A percentile compares a stretch with the other conserved stretches of the same genome.
These are phyloP conservation scores for Zymoseptoria pseudotritici DNA, from an alignment of 2,329 filamentous ascomycete species.

Conservation along the genomic window DNA sequence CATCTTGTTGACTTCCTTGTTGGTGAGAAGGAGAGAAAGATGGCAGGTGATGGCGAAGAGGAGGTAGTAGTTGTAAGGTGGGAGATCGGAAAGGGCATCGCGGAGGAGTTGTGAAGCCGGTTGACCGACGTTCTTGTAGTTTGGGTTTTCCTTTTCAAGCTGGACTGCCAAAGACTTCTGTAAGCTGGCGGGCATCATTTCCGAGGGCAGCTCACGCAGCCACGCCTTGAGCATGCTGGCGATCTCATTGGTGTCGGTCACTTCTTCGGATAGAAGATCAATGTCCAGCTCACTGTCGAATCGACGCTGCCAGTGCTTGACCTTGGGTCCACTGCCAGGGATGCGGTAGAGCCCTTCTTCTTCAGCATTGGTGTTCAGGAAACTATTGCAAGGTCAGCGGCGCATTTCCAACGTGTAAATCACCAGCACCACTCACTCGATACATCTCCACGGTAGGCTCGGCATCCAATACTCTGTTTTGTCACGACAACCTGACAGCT, in stretches of 20 bases:
- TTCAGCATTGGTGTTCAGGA: conserved; percentile 89
- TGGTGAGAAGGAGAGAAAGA: conserved; percentile 80
- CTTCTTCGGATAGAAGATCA: conserved; percentile 77
- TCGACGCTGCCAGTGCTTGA: conserved; percentile 86
- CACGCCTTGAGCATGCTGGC: conserved; percentile 94
- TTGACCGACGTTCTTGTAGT: conserved; percentile 51
- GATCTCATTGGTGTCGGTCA: conserved; percentile 95
- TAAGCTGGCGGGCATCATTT: conserved; percentile 77
- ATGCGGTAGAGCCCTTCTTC: conserved; percentile 91
- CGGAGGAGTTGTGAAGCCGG: conserved; percentile 75
- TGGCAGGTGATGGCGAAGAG: conserved; percentile 97
- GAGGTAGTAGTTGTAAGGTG: conserved; percentile 95
- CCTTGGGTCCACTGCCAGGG: conserved; percentile 79
- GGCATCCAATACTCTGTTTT: conserved; percentile 99
- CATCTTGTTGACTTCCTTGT: conserved; percentile 97
- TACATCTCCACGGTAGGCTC: conserved; percentile 86
- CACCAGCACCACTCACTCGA: conserved; percentile 53
- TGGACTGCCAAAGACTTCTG: conserved; percentile 74
- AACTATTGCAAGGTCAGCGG: conserved; percentile 40
- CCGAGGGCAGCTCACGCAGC: conserved; percentile 89
- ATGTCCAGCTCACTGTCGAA: conserved; percentile 81
- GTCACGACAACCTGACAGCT: conserved; percentile 77
- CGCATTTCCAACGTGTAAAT: not conserved
- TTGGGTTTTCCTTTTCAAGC: conserved; percentile 73
- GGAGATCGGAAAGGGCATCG: conserved; percentile 87